phyloP scores from a whole-genome alignment of 352 stramenopile genomes.

The Globisporangium sylvaticum region DNA sequence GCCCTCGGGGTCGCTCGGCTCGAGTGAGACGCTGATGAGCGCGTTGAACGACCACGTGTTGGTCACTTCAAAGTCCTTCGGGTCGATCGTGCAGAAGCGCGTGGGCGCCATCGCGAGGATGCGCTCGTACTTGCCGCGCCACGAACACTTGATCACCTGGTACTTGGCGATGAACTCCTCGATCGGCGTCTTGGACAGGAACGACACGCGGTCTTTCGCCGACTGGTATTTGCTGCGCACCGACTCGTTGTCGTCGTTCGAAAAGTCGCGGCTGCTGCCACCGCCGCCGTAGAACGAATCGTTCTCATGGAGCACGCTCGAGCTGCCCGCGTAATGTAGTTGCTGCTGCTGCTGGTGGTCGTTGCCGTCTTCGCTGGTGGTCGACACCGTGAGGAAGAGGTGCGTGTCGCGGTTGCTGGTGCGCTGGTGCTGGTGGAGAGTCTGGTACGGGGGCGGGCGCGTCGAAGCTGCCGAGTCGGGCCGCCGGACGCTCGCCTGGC shows the following conservation, averaged over 20 bases:
- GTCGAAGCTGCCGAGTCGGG: conserved; percentile 5
- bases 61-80: conserved; percentile 83
- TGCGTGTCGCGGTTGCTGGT: conserved; percentile 9
- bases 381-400: conserved; percentile 1
- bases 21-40: conserved; percentile 53
- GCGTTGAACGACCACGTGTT: conserved; percentile 79
- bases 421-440: conserved; percentile 8
- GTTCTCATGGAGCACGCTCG: conserved; percentile 2
- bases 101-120: conserved; percentile 77
- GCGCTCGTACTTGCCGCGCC: conserved; percentile 85
- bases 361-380: conserved; percentile 6
- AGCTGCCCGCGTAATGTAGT: background rate
- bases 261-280: background rate
- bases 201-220: conserved; percentile 29
- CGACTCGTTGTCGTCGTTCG: conserved; percentile 12
- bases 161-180: conserved; percentile 85
- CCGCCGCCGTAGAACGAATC: background rate
- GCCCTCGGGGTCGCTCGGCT: conserved; percentile 47
- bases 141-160: conserved; percentile 80
- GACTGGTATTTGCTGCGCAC: conserved; percentile 16
- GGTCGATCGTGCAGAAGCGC: conserved; percentile 84
- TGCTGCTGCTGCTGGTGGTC: background rate
- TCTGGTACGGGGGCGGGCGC: background rate
- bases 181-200: conserved; percentile 44
- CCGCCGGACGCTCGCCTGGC: conserved; percentile 12